phyloP scores from a whole-genome alignment of 2,329 filamentous ascomycete species.

The Aspergillus tamarii region DNA sequence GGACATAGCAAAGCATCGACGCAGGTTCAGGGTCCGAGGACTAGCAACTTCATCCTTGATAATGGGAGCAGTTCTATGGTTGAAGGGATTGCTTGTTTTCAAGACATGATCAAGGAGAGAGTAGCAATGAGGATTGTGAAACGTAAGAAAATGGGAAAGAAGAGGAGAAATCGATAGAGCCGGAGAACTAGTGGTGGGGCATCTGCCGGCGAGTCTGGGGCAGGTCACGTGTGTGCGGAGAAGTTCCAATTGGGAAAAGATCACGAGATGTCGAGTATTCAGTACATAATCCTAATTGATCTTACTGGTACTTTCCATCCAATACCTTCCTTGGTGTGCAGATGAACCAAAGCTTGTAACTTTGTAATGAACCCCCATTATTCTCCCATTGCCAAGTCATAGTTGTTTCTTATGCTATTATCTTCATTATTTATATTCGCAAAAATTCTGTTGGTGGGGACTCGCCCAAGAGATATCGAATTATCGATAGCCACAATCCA shows the following conservation, averaged over 20 bases:
- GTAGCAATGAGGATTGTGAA: neutral
- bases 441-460: neutral
- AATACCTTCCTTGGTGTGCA: neutral
- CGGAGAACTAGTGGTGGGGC: constrained; percentile 14
- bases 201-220: constrained; percentile 11
- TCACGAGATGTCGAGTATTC: neutral
- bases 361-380: neutral
- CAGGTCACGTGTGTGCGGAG: constrained; percentile 24
- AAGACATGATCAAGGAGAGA: constrained; percentile 12
- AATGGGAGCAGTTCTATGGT: neutral
- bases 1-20: constrained; percentile 40
- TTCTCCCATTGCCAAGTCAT: neutral
- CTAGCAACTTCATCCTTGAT: constrained; percentile 17
- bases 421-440: neutral
- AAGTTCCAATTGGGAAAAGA: neutral
- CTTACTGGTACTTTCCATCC: neutral
- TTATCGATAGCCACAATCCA: neutral
- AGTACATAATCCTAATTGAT: neutral
- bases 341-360: neutral
- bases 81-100: neutral
- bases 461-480: neutral
- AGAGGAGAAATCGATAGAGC: constrained; percentile 9
- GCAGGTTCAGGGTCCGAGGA: constrained; percentile 19
- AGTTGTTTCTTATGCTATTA: too few relatives aligned
- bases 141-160: constrained; percentile 10